Evolutionary conservation across 225 moss, liverwort and hornwort genomes (phyloP).

Genomic region (Antitrichia curtipendula): DNA sequence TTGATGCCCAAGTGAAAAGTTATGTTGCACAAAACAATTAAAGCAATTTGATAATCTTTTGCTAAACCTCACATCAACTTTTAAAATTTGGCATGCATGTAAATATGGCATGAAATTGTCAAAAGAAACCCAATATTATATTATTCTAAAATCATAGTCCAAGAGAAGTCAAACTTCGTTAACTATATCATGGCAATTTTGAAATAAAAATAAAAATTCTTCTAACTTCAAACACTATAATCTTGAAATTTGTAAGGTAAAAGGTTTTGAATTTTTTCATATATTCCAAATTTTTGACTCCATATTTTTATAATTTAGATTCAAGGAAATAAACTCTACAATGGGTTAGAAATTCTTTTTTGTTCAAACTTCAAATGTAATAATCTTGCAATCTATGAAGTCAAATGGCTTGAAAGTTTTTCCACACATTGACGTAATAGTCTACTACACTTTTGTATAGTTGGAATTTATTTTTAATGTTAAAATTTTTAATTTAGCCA

Average conservation of each 20-base stretch:
- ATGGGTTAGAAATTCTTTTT: accelerated
- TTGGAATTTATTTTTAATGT: background rate
- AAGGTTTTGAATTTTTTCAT: background rate
- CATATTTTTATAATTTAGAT: background rate
- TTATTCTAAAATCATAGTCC: too few species aligned
- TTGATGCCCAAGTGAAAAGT: background rate
- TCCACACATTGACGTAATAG: accelerated
- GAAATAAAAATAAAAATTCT: too few species aligned
- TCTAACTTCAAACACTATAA: background rate
- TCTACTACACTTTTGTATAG: background rate
- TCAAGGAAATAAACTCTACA: accelerated
- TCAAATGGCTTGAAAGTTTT: background rate
- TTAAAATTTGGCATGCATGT: too few species aligned
- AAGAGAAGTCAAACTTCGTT: background rate
- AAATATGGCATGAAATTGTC: background rate
- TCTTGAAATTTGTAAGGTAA: background rate
- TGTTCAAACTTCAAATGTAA: background rate
- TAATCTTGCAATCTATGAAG: accelerated
- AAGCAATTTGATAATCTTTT: accelerated
- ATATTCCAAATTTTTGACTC: background rate
- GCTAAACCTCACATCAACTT: background rate
- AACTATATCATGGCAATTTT: background rate
- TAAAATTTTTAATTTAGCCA: accelerated
- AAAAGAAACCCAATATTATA: too few species aligned
- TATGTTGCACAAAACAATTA: background rate